Evolutionary conservation across 2,329 filamentous ascomycete species (phyloP).

Genomic region (Hypoxylon sp.): DNA sequence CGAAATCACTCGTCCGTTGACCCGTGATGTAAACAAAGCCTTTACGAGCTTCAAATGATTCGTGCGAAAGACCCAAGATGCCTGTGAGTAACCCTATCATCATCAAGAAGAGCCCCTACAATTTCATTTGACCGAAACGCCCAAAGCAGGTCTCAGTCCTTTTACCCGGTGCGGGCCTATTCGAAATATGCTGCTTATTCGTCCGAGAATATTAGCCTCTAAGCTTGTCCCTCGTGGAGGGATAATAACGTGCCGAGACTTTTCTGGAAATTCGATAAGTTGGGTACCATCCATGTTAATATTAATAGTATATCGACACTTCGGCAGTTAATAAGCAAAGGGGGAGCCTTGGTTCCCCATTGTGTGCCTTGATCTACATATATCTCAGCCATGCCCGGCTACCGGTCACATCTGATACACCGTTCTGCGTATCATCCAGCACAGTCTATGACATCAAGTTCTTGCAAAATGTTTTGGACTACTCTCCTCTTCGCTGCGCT

Average conservation of each 20-base stretch:
- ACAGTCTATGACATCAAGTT: slow-evolving; percentile 37
- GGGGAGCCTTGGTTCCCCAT: slow-evolving; percentile 2
- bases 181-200: slow-evolving; percentile 30
- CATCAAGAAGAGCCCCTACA: slow-evolving; percentile 25
- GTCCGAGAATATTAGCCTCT: slow-evolving; percentile 44
- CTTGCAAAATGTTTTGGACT: slow-evolving; percentile 53
- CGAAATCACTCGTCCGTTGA: slow-evolving; percentile 22
- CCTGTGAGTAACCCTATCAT: slow-evolving; percentile 9
- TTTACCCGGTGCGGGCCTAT: slow-evolving; percentile 42
- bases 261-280: slow-evolving; percentile 41
- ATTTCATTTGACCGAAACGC: slow-evolving; percentile 20
- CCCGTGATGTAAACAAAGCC: slow-evolving; percentile 26
- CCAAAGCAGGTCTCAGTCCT: slow-evolving; percentile 14
- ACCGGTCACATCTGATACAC: slow-evolving; percentile 13
- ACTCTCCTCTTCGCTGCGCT: slow-evolving; percentile 52
- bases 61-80: slow-evolving; percentile 17
- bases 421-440: slow-evolving; percentile 24
- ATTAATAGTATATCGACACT: slow-evolving; percentile 38
- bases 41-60: slow-evolving; percentile 29
- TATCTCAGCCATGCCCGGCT: slow-evolving; percentile 30
- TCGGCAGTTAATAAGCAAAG: slow-evolving; percentile 45
- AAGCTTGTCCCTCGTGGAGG: slow-evolving; percentile 17
- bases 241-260: slow-evolving; percentile 32
- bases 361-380: slow-evolving; percentile 34
- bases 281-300: slow-evolving; percentile 41